phyloP scores from a whole-genome alignment of 129 eudicot species.

The Tanacetum coccineum region DNA sequence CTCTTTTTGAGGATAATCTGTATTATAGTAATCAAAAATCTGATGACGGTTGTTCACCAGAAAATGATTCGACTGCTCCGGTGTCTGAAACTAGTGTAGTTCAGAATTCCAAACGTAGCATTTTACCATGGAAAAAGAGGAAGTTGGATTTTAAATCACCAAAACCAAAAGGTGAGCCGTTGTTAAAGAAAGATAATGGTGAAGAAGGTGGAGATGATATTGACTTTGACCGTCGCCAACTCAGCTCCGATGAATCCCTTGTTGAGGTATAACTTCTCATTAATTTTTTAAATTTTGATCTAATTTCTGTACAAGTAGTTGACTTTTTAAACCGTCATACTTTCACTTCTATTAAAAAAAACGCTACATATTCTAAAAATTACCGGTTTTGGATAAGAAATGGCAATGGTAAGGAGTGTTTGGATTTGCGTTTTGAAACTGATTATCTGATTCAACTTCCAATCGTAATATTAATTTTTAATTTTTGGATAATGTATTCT shows the following conservation, averaged over 20 bases:
- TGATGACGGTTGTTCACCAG: constrained; percentile 56
- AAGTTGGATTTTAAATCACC: constrained; percentile 83
- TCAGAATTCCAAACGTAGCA: constrained; percentile 57
- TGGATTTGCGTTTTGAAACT: not conserved
- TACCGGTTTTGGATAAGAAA: no score
- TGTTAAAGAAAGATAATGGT: constrained; percentile 74
- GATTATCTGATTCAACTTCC: not conserved
- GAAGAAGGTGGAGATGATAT: constrained; percentile 99
- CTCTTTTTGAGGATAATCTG: constrained; percentile 65
- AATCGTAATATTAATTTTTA: no score
- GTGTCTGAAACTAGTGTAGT: constrained; percentile 39
- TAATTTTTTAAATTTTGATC: not conserved
- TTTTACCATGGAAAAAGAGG: constrained; percentile 94
- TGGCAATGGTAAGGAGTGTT: not conserved
- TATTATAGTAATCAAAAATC: constrained; percentile 82
- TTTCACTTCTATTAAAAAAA: not conserved
- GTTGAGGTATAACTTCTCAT: constrained; percentile 44
- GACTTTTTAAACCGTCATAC: constrained; percentile 4
- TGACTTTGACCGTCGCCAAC: constrained; percentile 96
- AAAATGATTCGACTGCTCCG: constrained; percentile 38
- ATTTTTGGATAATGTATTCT: no score
- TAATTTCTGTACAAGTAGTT: not conserved
- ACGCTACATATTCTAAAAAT: not conserved
- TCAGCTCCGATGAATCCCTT: constrained; percentile 84
- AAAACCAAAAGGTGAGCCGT: constrained; percentile 87